phyloP scores from a whole-genome alignment of 2,329 filamentous ascomycete species.

The Raffaelea albimanens region DNA sequence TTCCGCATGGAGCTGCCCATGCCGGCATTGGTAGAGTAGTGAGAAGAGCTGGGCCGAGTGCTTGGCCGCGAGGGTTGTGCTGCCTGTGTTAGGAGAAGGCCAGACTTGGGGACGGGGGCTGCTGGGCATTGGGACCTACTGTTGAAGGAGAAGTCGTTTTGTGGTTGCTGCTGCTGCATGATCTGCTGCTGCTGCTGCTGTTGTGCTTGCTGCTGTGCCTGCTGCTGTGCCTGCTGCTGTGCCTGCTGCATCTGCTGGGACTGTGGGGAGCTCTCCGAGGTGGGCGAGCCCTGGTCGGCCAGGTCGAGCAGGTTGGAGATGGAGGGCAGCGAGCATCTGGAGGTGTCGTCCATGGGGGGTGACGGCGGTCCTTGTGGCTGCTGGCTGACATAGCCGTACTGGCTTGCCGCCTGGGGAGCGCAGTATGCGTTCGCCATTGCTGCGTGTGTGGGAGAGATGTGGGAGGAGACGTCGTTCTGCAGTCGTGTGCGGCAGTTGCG shows the following conservation, averaged over 20 bases:
- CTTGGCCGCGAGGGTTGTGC: constrained; percentile 27
- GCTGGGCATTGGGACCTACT: constrained; percentile 5
- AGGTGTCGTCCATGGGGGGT: constrained; percentile 62
- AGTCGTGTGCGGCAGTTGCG: neutral
- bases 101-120: too few species aligned
- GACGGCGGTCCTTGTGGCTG: constrained; percentile 45
- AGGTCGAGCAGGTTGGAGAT: constrained; percentile 85
- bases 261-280: constrained; percentile 44
- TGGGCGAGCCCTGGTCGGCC: constrained; percentile 60
- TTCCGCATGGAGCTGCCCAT: constrained; percentile 31
- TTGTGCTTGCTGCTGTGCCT: too few species aligned
- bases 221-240: too few species aligned
- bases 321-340: constrained; percentile 80
- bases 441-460: constrained; percentile 30
- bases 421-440: constrained; percentile 34
- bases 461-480: neutral
- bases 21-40: constrained; percentile 35
- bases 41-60: constrained; percentile 37
- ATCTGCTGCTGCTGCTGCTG: constrained; percentile 10
- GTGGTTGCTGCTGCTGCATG: constrained; percentile 17
- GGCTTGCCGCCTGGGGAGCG: constrained; percentile 20
- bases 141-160: constrained; percentile 11
- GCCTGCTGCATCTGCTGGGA: constrained; percentile 22
- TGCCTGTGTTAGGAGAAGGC: too few species aligned
- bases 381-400: constrained; percentile 5